A percentile compares a stretch with the other conserved stretches of the same genome.
phyloP scores from a whole-genome alignment of 164 flowering plant species.

The Annona cherimola region DNA sequence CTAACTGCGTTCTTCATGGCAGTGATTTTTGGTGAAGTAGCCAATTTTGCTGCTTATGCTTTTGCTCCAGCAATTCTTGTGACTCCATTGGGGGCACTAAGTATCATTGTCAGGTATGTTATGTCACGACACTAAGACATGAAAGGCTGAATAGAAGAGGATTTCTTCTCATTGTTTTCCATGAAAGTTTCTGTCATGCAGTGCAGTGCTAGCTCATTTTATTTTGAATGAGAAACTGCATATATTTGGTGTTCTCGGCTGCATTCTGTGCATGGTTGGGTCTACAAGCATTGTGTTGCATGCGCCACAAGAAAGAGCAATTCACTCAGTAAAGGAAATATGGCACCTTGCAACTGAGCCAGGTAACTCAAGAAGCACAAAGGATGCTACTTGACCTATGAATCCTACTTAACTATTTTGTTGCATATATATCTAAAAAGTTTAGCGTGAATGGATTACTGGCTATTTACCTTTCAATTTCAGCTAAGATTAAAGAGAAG shows the following conservation, averaged over 20 bases:
- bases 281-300: constrained; percentile 77
- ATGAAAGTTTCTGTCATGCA: constrained; percentile 36
- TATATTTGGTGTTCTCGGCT: constrained; percentile 80
- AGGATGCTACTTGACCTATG: no score
- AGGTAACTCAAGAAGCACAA: constrained; percentile 31
- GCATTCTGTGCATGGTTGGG: constrained; percentile 91
- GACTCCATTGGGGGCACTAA: no score
- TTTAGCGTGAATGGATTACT: no score
- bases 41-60: no score
- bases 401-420: no score
- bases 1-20: no score
- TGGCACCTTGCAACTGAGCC: constrained; percentile 89
- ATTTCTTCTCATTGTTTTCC: constrained; percentile 6
- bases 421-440: no score
- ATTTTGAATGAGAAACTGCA: constrained; percentile 79
- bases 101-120: no score
- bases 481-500: no score
- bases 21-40: no score
- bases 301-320: constrained; percentile 75
- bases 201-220: constrained; percentile 96
- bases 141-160: not conserved
- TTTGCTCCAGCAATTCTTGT: no score
- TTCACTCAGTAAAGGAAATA: constrained; percentile 75
- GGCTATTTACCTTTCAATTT: no score
- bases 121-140: not conserved